Percentiles rank a stretch among this genome's conserved stretches.
These are phyloP conservation scores for Meyerozyma sp. DNA, from an alignment of 1,139 yeast genomes.

Conservation along the genomic window DNA sequence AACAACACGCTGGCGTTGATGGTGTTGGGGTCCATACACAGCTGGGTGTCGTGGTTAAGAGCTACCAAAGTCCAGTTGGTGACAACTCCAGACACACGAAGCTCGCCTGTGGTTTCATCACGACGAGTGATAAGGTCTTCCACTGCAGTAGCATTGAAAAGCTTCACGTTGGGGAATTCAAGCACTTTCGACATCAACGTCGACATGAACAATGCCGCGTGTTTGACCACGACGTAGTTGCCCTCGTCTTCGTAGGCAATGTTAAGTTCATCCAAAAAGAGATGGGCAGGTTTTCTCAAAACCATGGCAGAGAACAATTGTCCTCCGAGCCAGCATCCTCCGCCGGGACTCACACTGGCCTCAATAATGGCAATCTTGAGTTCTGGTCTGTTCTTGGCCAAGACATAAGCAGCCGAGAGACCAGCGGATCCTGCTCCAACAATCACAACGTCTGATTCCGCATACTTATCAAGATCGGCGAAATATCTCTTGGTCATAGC, in stretches of 20 bases:
- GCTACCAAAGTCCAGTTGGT: slow-evolving; percentile 81
- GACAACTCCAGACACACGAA: slow-evolving; percentile 73
- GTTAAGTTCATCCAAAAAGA: slow-evolving; percentile 59
- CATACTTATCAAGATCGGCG: slow-evolving; percentile 66
- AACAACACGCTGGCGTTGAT: slow-evolving; percentile 67
- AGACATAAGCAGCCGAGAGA: slow-evolving; percentile 65
- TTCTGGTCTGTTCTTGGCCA: slow-evolving; percentile 73
- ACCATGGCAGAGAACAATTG: slow-evolving; percentile 77
- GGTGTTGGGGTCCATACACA: slow-evolving; percentile 83
- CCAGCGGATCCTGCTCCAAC: slow-evolving; percentile 83
- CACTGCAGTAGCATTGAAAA: slow-evolving; percentile 78
- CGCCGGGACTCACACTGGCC: slow-evolving; percentile 73
- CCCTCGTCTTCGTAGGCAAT: slow-evolving; percentile 76
- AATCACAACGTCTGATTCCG: slow-evolving; percentile 71
- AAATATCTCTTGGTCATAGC: slow-evolving; percentile 80
- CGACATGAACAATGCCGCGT: slow-evolving; percentile 74
- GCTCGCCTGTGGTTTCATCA: slow-evolving; percentile 48
- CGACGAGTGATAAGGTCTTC: slow-evolving; percentile 75
- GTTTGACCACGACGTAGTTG: slow-evolving; percentile 74
- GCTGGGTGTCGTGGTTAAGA: slow-evolving; percentile 70
- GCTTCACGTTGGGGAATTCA: slow-evolving; percentile 67
- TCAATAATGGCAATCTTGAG: slow-evolving; percentile 71
- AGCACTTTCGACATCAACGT: slow-evolving; percentile 67
- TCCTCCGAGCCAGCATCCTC: slow-evolving; percentile 82
- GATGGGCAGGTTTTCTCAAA: slow-evolving; percentile 70